Conservation (phyloP, 176 grass and related monocot genomes). For the Oryza glumipatula region DNA sequence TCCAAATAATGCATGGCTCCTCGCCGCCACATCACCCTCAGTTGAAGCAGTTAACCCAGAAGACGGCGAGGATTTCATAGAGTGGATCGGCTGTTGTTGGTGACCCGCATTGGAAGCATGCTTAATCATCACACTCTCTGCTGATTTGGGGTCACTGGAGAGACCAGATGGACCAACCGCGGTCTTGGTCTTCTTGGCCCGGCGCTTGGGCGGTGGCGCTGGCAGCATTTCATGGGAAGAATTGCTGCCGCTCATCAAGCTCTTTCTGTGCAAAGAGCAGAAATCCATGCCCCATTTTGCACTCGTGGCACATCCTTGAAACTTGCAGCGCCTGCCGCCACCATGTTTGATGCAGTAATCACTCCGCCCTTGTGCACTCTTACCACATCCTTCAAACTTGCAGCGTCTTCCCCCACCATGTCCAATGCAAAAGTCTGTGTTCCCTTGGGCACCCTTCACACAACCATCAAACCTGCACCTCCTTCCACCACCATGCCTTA, state of each 20-base stretch:
- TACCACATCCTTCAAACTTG: constrained; percentile 49
- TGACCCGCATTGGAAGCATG: neutral
- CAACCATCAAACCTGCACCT: constrained; percentile 46
- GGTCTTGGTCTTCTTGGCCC: constrained; percentile 38
- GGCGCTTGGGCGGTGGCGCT: neutral
- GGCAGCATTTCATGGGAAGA: constrained; percentile 15
- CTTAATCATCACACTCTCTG: neutral
- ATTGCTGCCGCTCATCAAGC: neutral
- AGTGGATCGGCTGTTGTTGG: neutral
- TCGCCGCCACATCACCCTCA: constrained; percentile 13
- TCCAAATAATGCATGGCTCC: constrained; percentile 17
- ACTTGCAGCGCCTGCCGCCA: constrained; percentile 48
- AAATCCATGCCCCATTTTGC: constrained; percentile 53
- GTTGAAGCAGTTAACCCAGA: constrained; percentile 20
- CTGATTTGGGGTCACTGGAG: constrained; percentile 13
- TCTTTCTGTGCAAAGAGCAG: constrained; percentile 47
- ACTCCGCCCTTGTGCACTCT: constrained; percentile 53
- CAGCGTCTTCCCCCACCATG: constrained; percentile 56
- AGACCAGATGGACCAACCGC: neutral
- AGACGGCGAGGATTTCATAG: neutral
- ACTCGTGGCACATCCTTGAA: constrained; percentile 39
- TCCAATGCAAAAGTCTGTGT: constrained; percentile 50
- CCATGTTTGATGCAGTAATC: constrained; percentile 53
- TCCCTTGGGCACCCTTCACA: constrained; percentile 48
- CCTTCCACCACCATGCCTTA: constrained; percentile 54